phyloP scores from a whole-genome alignment of 306 rosid species.

The Glycyrrhiza uralensis region DNA sequence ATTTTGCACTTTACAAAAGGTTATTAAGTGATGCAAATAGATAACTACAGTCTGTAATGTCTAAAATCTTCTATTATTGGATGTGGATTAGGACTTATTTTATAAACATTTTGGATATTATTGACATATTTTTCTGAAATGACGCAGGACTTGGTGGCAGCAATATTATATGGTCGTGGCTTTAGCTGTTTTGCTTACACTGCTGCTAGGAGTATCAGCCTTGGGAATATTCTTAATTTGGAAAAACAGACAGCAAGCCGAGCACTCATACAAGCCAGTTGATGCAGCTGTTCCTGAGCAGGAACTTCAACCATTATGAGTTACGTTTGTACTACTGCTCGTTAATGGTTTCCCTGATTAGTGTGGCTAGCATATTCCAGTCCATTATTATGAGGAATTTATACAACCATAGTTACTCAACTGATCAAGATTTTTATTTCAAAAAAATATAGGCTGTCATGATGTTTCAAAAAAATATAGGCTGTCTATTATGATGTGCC shows the following conservation, averaged over 20 bases:
- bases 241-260: conserved; percentile 50
- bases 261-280: conserved; percentile 70
- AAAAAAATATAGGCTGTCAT: conserved; percentile 24
- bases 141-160: conserved; percentile 76
- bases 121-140: conserved; percentile 15
- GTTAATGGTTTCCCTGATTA: conserved; percentile 15
- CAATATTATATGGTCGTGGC: conserved; percentile 38
- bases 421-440: conserved; percentile 38
- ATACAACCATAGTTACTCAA: conserved; percentile 13
- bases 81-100: background rate
- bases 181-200: conserved; percentile 41
- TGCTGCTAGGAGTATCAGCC: conserved; percentile 47
- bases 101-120: background rate
- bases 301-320: conserved; percentile 88
- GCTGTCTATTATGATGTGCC: conserved; percentile 25
- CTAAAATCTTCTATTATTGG: background rate
- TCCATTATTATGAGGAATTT: conserved; percentile 17
- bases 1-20: background rate
- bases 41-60: too few species aligned
- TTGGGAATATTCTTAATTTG: conserved; percentile 61
- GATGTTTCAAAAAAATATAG: conserved; percentile 21
- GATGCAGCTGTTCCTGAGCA: conserved; percentile 63
- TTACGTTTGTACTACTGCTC: conserved; percentile 13
- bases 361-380: conserved; percentile 22
- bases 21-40: background rate